A percentile compares a stretch with the other conserved stretches of the same genome.
phyloP scores from a whole-genome alignment of 139 green algal species.

The Chlamydomonas incerta region DNA sequence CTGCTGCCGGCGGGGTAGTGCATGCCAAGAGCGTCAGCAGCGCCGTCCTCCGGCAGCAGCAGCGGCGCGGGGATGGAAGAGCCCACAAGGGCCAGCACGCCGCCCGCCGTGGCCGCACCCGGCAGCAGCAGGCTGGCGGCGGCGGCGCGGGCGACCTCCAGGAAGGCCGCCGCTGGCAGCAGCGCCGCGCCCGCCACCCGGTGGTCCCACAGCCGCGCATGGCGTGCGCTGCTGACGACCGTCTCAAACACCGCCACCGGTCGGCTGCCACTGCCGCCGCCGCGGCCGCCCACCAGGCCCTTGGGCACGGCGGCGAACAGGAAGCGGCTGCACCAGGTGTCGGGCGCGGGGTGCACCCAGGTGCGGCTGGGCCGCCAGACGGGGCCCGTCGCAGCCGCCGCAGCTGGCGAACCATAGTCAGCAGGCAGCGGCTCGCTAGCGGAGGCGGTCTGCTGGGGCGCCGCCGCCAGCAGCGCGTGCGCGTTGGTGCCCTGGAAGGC shows the following conservation, averaged over 20 bases:
- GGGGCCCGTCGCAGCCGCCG: not conserved
- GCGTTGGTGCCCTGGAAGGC: conserved; percentile 88
- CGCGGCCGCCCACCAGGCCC: too few species aligned
- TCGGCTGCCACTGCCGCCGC: too few species aligned
- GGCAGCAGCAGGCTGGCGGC: not conserved
- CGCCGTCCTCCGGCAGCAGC: conserved; percentile 33
- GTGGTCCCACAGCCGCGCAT: conserved; percentile 75
- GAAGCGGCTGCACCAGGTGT: not conserved
- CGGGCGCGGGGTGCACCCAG: conserved; percentile 46
- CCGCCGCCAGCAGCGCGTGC: conserved; percentile 57
- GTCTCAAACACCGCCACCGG: conserved; percentile 39
- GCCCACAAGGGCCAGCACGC: conserved; percentile 17
- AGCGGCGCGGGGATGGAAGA: conserved; percentile 62
- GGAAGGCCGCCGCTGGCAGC: conserved; percentile 77
- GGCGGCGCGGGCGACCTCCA: conserved; percentile 59
- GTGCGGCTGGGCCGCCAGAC: conserved; percentile 27
- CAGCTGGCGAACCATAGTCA: too few species aligned
- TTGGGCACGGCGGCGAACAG: too few species aligned
- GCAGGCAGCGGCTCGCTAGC: too few species aligned
- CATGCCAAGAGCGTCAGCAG: not conserved
- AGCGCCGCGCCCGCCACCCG: conserved; percentile 59
- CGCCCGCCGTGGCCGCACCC: not conserved
- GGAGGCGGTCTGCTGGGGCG: too few species aligned
- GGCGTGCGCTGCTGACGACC: conserved; percentile 16
- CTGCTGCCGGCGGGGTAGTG: not conserved